Evolutionary conservation across 345 rosid genomes (phyloP).

Genomic region (Citrus inodora): DNA sequence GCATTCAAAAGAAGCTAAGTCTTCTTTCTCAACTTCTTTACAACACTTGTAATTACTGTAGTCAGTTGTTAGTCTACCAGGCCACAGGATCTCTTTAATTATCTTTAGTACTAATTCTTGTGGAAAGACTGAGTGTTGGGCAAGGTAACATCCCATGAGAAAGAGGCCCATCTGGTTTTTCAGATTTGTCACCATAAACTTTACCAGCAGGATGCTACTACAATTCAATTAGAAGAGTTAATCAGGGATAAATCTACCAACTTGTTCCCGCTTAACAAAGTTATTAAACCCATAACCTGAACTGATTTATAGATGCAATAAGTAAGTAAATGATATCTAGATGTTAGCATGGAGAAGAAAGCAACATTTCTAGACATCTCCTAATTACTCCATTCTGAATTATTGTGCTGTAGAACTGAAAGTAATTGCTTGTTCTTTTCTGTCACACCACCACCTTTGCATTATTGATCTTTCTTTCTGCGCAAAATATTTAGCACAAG

Average conservation of each 20-base stretch:
- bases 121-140: background rate
- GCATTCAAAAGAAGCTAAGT: background rate
- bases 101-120: background rate
- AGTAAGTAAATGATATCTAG: background rate
- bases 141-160: background rate
- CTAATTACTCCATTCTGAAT: background rate
- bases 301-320: background rate
- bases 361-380: background rate
- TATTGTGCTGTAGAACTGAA: background rate
- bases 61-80: background rate
- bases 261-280: background rate
- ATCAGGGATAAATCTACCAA: background rate
- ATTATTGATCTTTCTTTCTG: conserved; percentile 7
- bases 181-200: background rate
- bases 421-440: conserved; percentile 25
- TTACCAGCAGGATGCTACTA: background rate
- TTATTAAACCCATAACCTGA: background rate
- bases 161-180: background rate
- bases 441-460: background rate
- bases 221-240: background rate
- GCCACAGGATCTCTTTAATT: background rate
- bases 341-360: background rate
- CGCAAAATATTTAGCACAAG: background rate
- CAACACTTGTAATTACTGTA: background rate
- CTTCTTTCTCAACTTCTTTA: background rate